A percentile compares a stretch with the other conserved stretches of the same genome.
phyloP scores from a whole-genome alignment of 192 early-diverging fungal genomes.

The Dissophora globulifera region DNA sequence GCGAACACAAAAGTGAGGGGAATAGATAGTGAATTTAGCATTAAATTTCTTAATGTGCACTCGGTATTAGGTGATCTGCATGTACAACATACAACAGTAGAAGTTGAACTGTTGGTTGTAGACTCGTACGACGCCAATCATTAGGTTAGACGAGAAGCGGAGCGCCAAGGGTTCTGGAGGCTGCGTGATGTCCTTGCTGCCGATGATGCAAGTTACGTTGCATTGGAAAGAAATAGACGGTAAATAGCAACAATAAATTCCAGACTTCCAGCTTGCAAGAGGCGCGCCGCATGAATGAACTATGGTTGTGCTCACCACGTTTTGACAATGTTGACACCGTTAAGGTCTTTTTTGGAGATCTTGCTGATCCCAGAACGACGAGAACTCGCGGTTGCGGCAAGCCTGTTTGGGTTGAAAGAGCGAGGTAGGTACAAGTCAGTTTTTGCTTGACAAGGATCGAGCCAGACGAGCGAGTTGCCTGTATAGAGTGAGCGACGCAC shows the following conservation, averaged over 20 bases:
- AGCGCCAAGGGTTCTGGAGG: conserved; percentile 68
- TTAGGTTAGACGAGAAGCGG: conserved; percentile 66
- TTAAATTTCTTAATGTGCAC: no score
- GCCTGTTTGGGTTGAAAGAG: conserved; percentile 29
- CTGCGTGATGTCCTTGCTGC: conserved; percentile 33
- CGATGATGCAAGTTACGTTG: no score
- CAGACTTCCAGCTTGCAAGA: no score
- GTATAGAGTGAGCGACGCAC: conserved; percentile 9
- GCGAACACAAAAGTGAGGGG: neutral
- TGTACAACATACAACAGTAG: conserved; percentile 58
- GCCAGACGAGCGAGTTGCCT: neutral
- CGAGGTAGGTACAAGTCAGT: conserved; percentile 56
- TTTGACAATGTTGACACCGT: conserved; percentile 61
- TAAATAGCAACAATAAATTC: no score
- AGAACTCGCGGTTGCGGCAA: conserved; percentile 62
- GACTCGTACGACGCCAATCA: conserved; percentile 66
- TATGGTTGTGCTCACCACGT: conserved; percentile 47
- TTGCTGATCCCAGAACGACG: conserved; percentile 60
- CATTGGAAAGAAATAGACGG: neutral
- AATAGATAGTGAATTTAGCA: neutral
- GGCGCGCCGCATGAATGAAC: no score
- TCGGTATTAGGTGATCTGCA: no score
- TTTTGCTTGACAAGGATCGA: neutral
- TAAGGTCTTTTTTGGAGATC: conserved; percentile 65
- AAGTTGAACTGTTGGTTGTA: conserved; percentile 66